phyloP scores from a whole-genome alignment of 1,284 basidiomycete species.

The Marasmius sp. region DNA sequence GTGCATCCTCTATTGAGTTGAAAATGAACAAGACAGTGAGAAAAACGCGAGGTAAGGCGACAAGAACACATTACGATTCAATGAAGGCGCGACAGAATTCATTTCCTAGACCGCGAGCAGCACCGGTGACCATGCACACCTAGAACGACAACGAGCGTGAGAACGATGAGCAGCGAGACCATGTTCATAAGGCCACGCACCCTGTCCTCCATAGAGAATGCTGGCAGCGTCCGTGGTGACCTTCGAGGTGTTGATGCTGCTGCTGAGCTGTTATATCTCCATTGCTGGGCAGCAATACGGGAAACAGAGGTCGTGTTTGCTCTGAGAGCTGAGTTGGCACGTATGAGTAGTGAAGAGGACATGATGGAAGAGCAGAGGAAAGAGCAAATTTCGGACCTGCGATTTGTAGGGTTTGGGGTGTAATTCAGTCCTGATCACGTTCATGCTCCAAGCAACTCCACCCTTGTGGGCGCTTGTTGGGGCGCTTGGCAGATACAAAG shows the following conservation, averaged over 20 bases:
- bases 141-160: constrained; percentile 30
- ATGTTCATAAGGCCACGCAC: constrained; percentile 31
- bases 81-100: constrained; percentile 90
- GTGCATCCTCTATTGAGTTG: constrained; percentile 67
- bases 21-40: constrained; percentile 3
- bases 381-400: neutral
- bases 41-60: neutral
- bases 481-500: too few relatives aligned
- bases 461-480: too few relatives aligned
- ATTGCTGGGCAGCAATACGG: constrained; percentile 11
- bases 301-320: constrained; percentile 9
- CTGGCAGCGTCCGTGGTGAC: constrained; percentile 46
- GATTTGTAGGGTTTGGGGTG: too few relatives aligned
- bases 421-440: too few relatives aligned
- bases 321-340: constrained; percentile 5
- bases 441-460: too few relatives aligned
- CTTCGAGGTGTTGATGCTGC: constrained; percentile 20
- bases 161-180: neutral
- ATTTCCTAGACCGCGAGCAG: constrained; percentile 85
- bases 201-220: constrained; percentile 72
- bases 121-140: constrained; percentile 95
- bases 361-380: constrained; percentile 18
- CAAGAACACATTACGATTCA: constrained; percentile 63
- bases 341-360: constrained; percentile 18
- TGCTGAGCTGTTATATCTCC: constrained; percentile 18